Evolutionary conservation across 2,329 filamentous ascomycete genomes (phyloP).

Genomic region (Calonectria naviculata): DNA sequence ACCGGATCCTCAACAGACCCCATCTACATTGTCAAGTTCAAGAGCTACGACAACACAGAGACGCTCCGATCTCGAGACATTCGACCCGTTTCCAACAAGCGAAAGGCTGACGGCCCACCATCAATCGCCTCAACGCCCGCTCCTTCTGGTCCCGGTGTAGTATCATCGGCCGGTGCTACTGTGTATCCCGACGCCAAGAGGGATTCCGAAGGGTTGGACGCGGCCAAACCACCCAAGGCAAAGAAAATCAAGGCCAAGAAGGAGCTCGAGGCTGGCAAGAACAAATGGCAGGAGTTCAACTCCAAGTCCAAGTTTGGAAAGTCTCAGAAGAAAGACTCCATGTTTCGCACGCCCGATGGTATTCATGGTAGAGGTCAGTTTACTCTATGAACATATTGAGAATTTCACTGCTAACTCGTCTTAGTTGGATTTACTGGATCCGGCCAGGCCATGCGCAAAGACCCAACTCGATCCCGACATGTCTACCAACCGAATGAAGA

Average conservation of each 20-base stretch:
- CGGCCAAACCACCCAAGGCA: constrained; percentile 78
- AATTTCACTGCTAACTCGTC: constrained; percentile 30
- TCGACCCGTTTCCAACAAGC: constrained; percentile 81
- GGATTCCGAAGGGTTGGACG: constrained; percentile 71
- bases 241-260: constrained; percentile 94
- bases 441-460: constrained; percentile 95
- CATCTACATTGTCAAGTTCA: constrained; percentile 95
- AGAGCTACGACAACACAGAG: constrained; percentile 88
- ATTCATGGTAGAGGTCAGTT: constrained; percentile 84
- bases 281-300: constrained; percentile 94
- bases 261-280: constrained; percentile 90
- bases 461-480: constrained; percentile 83
- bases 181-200: constrained; percentile 72
- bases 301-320: constrained; percentile 79
- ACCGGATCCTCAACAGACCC: constrained; percentile 92
- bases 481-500: constrained; percentile 85
- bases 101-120: constrained; percentile 85
- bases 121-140: constrained; percentile 55
- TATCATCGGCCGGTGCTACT: constrained; percentile 67
- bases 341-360: constrained; percentile 94
- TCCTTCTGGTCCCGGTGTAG: constrained; percentile 53
- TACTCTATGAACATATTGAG: background rate
- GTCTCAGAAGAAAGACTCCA: constrained; percentile 86
- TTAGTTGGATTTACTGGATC: constrained; percentile 96
- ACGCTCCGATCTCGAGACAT: constrained; percentile 86